phyloP scores from a whole-genome alignment of 2,329 filamentous ascomycete species.

The Fusarium succisae region DNA sequence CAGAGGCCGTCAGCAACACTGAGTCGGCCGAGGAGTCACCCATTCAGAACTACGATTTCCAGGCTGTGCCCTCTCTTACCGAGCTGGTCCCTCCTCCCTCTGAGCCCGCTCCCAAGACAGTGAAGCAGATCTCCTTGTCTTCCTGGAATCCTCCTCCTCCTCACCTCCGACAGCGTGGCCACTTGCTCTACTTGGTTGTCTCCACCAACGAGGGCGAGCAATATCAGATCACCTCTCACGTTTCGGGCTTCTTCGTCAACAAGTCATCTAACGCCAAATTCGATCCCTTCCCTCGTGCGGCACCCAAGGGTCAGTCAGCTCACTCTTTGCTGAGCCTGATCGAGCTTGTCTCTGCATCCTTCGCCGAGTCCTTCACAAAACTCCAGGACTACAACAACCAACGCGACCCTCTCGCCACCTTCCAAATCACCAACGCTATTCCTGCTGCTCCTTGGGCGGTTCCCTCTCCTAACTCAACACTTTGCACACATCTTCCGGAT shows the following conservation, averaged over 20 bases:
- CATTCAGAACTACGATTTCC: constrained; percentile 80
- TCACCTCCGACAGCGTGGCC: constrained; percentile 88
- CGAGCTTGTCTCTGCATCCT: constrained; percentile 82
- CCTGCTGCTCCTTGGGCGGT: constrained; percentile 94
- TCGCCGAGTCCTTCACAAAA: constrained; percentile 76
- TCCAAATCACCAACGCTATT: constrained; percentile 94
- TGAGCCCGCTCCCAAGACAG: constrained; percentile 81
- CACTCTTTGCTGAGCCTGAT: constrained; percentile 90
- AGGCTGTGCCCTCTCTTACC: constrained; percentile 71
- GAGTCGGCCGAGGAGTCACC: constrained; percentile 47
- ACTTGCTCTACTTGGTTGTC: constrained; percentile 88
- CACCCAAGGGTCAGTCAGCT: constrained; percentile 79
- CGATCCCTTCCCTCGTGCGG: constrained; percentile 82
- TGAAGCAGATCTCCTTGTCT: constrained; percentile 89
- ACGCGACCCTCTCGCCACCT: constrained; percentile 89
- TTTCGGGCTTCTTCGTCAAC: constrained; percentile 97
- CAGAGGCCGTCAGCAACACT: constrained; percentile 49
- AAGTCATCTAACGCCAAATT: constrained; percentile 96
- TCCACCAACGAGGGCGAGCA: constrained; percentile 96
- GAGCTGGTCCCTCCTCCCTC: constrained; percentile 75
- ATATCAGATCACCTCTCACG: constrained; percentile 90
- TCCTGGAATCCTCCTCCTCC: constrained; percentile 97
- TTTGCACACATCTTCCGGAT: constrained; percentile 80
- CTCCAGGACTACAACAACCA: constrained; percentile 86
- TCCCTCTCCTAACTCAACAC: constrained; percentile 69